Percentiles rank a stretch among this genome's conserved stretches.
These are phyloP conservation scores for Colletotrichum somersetense DNA, from an alignment of 2,329 filamentous ascomycete species.

Conservation along the genomic window DNA sequence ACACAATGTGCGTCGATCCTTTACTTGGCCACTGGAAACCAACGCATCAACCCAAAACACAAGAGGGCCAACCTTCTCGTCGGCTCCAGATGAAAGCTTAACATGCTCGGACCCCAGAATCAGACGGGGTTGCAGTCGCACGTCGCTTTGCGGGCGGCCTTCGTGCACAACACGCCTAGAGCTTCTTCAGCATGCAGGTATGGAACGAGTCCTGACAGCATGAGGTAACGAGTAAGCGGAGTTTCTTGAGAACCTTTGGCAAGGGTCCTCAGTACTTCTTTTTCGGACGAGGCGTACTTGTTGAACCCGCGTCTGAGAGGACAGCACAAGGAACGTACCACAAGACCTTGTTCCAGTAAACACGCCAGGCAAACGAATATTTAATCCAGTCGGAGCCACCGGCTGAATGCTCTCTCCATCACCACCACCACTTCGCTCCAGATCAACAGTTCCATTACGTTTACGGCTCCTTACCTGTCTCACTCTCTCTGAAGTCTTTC, in stretches of 20 bases:
- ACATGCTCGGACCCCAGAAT: conserved; percentile 11
- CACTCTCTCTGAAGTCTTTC: not conserved
- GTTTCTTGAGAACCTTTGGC: not conserved
- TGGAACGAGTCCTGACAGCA: conserved; percentile 18
- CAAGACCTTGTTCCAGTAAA: not conserved
- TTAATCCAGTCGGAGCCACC: conserved; percentile 13
- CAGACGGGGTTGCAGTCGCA: conserved; percentile 17
- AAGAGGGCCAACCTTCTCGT: conserved; percentile 25
- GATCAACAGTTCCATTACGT: not conserved
- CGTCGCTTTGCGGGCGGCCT: conserved; percentile 1
- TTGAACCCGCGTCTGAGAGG: conserved; percentile 22
- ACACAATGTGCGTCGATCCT: conserved; percentile 25
- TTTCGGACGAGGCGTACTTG: conserved; percentile 15
- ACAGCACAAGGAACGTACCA: conserved; percentile 11
- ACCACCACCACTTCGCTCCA: not conserved
- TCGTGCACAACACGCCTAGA: not conserved
- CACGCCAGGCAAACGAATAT: conserved; percentile 1
- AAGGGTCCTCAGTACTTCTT: conserved; percentile 8
- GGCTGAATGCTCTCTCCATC: fast-evolving
- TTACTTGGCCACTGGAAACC: conserved; percentile 13
- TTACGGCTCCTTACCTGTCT: not conserved
- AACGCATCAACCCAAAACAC: conserved; percentile 30
- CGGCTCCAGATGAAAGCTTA: conserved; percentile 17
- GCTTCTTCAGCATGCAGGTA: conserved; percentile 1
- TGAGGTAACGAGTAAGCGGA: not conserved